Evolutionary conservation across 1,284 basidiomycete genomes (phyloP), one percentile per base, ranked within the genome.

Genomic region (Gymnopus androsaceus): DNA sequence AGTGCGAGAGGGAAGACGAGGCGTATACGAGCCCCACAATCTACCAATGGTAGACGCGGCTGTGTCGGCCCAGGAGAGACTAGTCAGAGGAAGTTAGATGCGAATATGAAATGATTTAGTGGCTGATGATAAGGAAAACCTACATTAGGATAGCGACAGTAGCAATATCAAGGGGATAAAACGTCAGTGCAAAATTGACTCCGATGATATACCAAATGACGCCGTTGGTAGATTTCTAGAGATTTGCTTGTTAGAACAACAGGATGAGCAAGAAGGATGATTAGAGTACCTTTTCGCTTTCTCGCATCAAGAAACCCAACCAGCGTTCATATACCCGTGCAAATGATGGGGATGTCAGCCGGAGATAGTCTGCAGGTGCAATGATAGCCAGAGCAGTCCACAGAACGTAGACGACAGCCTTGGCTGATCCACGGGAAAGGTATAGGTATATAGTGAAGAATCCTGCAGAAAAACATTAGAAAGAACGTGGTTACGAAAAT

Each of bases 121-220:
- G 33, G 31, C 46, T 33, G 33, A 42, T 36, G 49, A 55, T 54
- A 56, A 44, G 25, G 48, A 38, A 37, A 37, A 79, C 90, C 63
- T 68, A 92, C 92, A 94, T 92, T 61, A 96, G 79, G 63, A 97
- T 90, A 3, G 94, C 85, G 12, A 95, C 87, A 17, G 90, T 85
- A 23, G 94, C 94, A 34, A 98, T 81, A 65, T 97, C 95, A 51
- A 89, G 78, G 0, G 95, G 94, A 65, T 93, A 92, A 58, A 90
- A 75, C 1, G 83, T 74, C 19, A 99, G 81, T 30, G 88, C 91
- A 66, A 88, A 84, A 60, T 95, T 85, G 63, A 94, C 94, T 17
- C 96, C 96, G 28, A 96, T 73, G 51, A 98, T 87, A 70, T 98
- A 99, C 92, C 94, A 98, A 44, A 98, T 87, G 28, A 96, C 94